phyloP scores from a whole-genome alignment of 441 rosid genomes.

The Gossypium gossypioides region DNA sequence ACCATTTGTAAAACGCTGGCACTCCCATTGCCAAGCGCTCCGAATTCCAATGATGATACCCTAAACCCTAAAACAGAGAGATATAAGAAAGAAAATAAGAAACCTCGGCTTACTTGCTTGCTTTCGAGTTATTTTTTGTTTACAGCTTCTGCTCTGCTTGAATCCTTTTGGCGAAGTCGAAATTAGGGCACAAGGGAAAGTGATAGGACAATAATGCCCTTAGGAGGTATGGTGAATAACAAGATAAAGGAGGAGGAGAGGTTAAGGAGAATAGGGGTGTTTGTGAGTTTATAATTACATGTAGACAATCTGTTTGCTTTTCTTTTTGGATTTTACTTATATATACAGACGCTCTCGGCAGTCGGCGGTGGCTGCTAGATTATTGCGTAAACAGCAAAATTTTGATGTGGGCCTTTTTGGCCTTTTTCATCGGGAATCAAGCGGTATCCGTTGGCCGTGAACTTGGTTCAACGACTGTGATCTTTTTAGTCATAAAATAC shows the following conservation, averaged over 20 bases:
- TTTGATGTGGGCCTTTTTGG: too few species aligned
- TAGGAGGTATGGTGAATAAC: not conserved
- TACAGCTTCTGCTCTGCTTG: not conserved
- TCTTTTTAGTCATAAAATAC: too few species aligned
- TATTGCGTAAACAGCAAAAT: not conserved
- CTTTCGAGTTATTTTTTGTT: not conserved
- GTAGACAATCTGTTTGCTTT: not conserved
- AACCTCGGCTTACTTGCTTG: not conserved
- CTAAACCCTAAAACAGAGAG: not conserved
- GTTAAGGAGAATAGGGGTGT: not conserved
- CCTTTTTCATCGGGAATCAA: too few species aligned
- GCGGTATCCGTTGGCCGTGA: too few species aligned
- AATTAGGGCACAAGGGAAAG: slow-evolving; percentile 14
- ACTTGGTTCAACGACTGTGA: too few species aligned
- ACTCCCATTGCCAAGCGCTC: slow-evolving; percentile 43
- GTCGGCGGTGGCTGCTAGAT: not conserved
- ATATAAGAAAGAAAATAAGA: not conserved
- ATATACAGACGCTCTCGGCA: not conserved
- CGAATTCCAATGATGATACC: slow-evolving; percentile 14
- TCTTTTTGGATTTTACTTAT: not conserved
- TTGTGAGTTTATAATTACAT: not conserved
- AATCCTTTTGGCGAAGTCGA: not conserved
- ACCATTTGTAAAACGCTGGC: slow-evolving; percentile 69
- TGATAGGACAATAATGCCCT: slow-evolving; percentile 1
- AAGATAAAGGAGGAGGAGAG: not conserved